Base-by-base conservation (phyloP, 768 basidiomycete species). In the Rubroboletus pulcherrimus region DNA sequence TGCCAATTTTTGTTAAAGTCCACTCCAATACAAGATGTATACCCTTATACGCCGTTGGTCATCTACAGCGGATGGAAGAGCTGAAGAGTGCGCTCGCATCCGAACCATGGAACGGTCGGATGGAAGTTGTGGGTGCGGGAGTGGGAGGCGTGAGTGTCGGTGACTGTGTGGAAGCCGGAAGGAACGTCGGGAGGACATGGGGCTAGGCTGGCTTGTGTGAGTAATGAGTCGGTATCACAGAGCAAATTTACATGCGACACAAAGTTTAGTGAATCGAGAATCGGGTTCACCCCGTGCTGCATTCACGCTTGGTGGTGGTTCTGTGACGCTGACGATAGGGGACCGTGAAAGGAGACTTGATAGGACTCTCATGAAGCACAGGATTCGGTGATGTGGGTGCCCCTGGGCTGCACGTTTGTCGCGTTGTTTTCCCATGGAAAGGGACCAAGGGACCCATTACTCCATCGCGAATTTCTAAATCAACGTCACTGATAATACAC, bases 81-180 rank as follows among this genome's bases (percentile, higher is more conserved):
- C 64, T 95, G 37, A 72, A 74, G 53, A 59, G 58, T 2, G 75
- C 73, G 10, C 66, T 90, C 45, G 49, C 52, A 2, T 70, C 61
- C 57, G 67, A 54, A 62, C 73, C 57, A 70, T 84, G 82, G 78
- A 68, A 59, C 59, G 78, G 76, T 53, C 66, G 60, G 46, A 59
- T 93, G 66, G 82, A 84, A 51, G 76, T 93, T 3, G 72, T 89
- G 7, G 94, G 94, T n/a, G 89, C 91, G 11, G 90, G 91, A 2
- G 87, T 93, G 33, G 84, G 84, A 0, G 93, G 93, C 3, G 89
- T 93, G 3, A 93, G 93, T 61, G 81, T 95, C 1, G 86, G 85
- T 8, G 93, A 96, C 64, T 95, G 93, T 68, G 78, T 94, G 11
- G 82, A 85, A 62, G 83, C 83, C 5, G 93, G 88, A 14, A 81